Evolutionary conservation across 768 basidiomycete genomes (phyloP).

Genomic region (Boletus rex-veris): DNA sequence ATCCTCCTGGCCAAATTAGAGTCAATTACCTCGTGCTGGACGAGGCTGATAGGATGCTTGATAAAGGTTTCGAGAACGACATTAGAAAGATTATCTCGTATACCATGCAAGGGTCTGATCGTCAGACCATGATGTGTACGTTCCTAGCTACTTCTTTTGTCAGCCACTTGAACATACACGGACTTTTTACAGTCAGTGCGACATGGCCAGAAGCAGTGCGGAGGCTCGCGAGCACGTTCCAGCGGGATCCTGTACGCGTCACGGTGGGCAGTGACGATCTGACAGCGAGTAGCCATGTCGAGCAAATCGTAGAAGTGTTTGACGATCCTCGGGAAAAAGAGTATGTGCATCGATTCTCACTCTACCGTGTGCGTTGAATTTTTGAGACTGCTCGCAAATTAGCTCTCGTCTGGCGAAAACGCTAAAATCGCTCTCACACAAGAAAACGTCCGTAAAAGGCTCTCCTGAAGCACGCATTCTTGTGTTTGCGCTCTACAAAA

Average conservation of each 20-base stretch:
- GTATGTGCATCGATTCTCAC: slow-evolving; percentile 41
- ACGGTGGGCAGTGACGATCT: slow-evolving; percentile 96
- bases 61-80: slow-evolving; percentile 98
- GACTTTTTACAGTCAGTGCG: slow-evolving; percentile 69
- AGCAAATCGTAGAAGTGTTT: slow-evolving; percentile 89
- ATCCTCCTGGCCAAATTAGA: slow-evolving; percentile 34
- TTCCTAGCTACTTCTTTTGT: slow-evolving; percentile 9
- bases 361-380: background rate
- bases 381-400: background rate
- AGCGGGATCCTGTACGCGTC: slow-evolving; percentile 77
- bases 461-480: slow-evolving; percentile 66
- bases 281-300: slow-evolving; percentile 91
- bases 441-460: slow-evolving; percentile 53
- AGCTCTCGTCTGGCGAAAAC: slow-evolving; percentile 61
- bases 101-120: slow-evolving; percentile 60
- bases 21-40: slow-evolving; percentile 93
- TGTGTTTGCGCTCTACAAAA: slow-evolving; percentile 96
- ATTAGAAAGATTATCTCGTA: slow-evolving; percentile 84
- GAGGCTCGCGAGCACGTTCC: slow-evolving; percentile 84
- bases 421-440: slow-evolving; percentile 53
- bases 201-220: slow-evolving; percentile 98
- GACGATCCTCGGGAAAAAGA: slow-evolving; percentile 84
- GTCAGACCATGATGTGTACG: slow-evolving; percentile 95
- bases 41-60: slow-evolving; percentile 97
- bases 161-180: background rate